Base-by-base conservation (phyloP, 1,139 yeast species). In the Sugiyamaella sp. region DNA sequence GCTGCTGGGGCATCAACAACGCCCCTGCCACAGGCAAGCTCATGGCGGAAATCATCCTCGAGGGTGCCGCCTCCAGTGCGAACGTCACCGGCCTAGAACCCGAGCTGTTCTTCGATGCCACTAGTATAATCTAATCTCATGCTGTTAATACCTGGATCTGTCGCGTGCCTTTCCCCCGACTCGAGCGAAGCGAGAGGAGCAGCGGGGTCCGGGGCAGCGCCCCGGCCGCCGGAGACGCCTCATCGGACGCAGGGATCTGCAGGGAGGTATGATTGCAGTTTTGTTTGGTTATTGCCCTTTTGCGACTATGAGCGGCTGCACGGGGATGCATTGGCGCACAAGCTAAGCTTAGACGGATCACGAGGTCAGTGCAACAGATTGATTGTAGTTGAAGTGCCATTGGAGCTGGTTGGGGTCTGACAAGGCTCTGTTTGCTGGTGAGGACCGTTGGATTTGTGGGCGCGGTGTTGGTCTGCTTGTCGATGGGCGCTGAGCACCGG, bases 1-100 rank as follows among this genome's bases (percentile, higher is more conserved):
- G 96, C 19, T 93, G 98, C 72, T 93, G 99, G 99, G 99, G 99
- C 21, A 93, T 93, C 59, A 93, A 93, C 71, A 91, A 93, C 70
- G 97, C 97, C 0, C 98, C 98, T 1, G 98, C 89, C 2, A 90
- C 98, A 0, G 99, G 99, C 17, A 85, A 89, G 66, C 80, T 93
- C 46, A 81, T 93, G 86, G 84, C 96, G 61, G 98, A 93, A 71
- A 67, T 93, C 54, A 71, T 93, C 48, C 72, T 91, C 51, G 98
- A 91, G 52, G 98, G 98, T n/a, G 81, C 80, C 58, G 85, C 86
- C 9, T 77, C 73, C 45, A 82, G 89, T 55, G 95, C 96, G 20
- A 89, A 88, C 66, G 81, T 90, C 33, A 78, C 85, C 42, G 86
- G 90, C 1, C 77, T 93, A 56, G 93, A 90, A 66, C 98, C 98